Evolutionary conservation across 768 basidiomycete species (phyloP).

Genomic region (Kwoniella dendrophila): DNA sequence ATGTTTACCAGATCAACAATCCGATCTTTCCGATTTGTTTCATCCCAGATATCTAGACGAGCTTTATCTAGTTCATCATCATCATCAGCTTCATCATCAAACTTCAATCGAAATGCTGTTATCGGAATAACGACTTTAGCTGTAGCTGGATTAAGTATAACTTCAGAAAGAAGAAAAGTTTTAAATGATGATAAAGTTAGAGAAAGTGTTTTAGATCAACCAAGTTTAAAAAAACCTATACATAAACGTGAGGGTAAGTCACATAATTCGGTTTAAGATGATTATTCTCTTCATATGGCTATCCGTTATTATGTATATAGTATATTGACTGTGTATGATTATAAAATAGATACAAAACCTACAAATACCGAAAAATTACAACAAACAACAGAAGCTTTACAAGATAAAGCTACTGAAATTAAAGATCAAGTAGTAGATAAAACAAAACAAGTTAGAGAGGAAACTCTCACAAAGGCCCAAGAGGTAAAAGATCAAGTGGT

Average conservation of each 20-base stretch:
- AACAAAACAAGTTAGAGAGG: background rate
- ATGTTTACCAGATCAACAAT: slow-evolving; percentile 20
- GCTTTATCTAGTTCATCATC: slow-evolving; percentile 4
- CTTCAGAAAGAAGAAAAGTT: slow-evolving; percentile 14
- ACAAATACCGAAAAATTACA: background rate
- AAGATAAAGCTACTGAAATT: background rate
- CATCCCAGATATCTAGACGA: slow-evolving; percentile 11
- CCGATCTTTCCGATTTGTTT: slow-evolving; percentile 18
- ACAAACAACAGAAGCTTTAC: background rate
- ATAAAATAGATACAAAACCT: too few relatives aligned
- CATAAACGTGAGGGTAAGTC: slow-evolving; percentile 28
- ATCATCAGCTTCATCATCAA: slow-evolving; percentile 14
- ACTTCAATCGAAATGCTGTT: slow-evolving; percentile 15
- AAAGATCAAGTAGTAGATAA: slow-evolving; percentile 1
- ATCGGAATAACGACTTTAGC: slow-evolving; percentile 15
- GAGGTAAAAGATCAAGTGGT: background rate
- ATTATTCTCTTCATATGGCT: background rate
- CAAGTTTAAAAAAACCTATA: slow-evolving; percentile 30
- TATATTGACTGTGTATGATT: too few relatives aligned
- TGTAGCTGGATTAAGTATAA: slow-evolving; percentile 12
- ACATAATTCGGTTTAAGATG: background rate
- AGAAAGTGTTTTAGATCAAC: slow-evolving; percentile 32
- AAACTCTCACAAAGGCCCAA: background rate
- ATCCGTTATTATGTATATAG: background rate
- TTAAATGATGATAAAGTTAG: slow-evolving; percentile 21